Evolutionary conservation across 2,329 filamentous ascomycete species (phyloP), one percentile per base, ranked within the genome.

Genomic region (Magnaporthiopsis poae): DNA sequence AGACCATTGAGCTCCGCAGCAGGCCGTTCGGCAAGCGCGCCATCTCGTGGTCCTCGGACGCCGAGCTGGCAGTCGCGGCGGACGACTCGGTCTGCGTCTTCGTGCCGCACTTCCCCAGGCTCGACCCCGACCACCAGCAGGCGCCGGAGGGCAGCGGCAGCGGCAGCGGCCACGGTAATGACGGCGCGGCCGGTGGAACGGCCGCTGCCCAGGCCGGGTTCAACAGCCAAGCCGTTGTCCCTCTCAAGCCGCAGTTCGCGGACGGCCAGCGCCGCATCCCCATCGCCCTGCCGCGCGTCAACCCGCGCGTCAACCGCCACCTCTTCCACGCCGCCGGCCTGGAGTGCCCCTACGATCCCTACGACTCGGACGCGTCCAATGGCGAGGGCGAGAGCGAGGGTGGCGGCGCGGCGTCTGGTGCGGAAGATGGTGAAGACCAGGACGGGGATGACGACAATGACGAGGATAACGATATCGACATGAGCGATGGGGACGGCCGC

Each of bases 1-100:
- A 63, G n/a, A 63, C 62, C 35, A 63, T 63, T 12, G 62, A 70
- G 5, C 69, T 76, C 27, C 71, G 71, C 18, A 71, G 72, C 1
- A 69, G 72, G 13, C 76, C 75, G 0, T 66, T 73, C 46, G 67
- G 69, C 68, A 74, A 72, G 61, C 77, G 79, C 65, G 78, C 79
- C 61, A 71, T 81, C 31, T 70, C 81, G 52, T 86, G 84, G 81
- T 87, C 84, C 29, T 81, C 81, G 68, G 84, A 87, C 65, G 82
- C 80, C 31, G 84, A 86, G 70, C 76, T 87, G 5, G 84, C 84
- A 46, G 78, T 86, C 39, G 81, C 80, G 2, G 81, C 82, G n/a
- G 82, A 85, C 68, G 84, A 87, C 72, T 82, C 80, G 60, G 70
- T 86, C 36, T 77, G 81, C 69, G 73, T 85, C 62, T 84, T 80